A percentile compares a stretch with the other conserved stretches of the same genome.
Evolutionary conservation across 257 asterid species (phyloP).

Genomic region (Perilla frutescens): DNA sequence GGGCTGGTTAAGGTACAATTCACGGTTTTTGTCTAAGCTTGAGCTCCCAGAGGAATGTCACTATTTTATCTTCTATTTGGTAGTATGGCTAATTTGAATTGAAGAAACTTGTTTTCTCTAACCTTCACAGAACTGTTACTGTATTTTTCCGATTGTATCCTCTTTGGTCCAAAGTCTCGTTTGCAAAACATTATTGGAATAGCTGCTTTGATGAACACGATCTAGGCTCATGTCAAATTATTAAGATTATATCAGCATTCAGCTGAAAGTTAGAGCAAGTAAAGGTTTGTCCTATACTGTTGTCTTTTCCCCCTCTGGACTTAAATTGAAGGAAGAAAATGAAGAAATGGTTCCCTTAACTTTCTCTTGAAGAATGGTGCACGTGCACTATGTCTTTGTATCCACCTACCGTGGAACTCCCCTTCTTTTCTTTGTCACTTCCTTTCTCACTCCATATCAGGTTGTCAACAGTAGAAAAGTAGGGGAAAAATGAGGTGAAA

Average conservation of each 20-base stretch:
- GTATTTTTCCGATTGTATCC: no score
- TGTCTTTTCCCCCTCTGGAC: no score
- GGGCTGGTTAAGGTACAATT: neutral
- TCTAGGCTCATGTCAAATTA: neutral
- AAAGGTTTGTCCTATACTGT: neutral
- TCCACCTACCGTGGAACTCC: no score
- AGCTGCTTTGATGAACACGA: conserved; percentile 8
- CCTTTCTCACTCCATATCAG: no score
- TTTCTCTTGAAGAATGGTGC: neutral
- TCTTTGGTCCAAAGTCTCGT: no score
- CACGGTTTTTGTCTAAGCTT: no score
- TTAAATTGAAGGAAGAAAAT: neutral
- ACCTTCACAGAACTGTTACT: no score
- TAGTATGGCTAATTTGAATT: no score
- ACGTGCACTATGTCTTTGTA: neutral
- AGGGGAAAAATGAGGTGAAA: neutral
- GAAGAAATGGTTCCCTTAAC: neutral
- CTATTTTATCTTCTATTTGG: no score
- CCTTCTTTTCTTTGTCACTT: no score
- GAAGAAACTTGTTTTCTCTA: no score
- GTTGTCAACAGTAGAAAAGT: neutral
- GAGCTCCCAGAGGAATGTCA: no score
- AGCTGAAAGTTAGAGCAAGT: neutral
- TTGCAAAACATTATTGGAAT: neutral
- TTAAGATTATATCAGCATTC: neutral